A percentile compares a stretch with the other conserved stretches of the same genome.
Evolutionary conservation across 106 monocot species (phyloP).

Genomic region (Xerophyta viscosa): DNA sequence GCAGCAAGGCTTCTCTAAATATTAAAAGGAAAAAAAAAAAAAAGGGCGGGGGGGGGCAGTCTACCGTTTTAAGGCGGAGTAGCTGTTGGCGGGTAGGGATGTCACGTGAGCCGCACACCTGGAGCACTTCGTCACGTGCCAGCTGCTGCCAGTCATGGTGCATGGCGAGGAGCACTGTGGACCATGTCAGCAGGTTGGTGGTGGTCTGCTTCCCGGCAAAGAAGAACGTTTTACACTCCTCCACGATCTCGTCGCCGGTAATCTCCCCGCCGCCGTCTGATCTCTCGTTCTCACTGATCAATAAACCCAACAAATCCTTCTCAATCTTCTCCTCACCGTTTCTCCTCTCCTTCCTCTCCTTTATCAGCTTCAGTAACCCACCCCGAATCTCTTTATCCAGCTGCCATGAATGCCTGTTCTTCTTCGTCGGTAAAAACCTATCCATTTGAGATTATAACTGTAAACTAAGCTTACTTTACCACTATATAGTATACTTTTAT

Average conservation of each 20-base stretch:
- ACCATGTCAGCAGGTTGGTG: constrained; percentile 76
- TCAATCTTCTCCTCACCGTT: too few species aligned
- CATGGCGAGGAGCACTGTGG: constrained; percentile 71
- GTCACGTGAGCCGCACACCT: constrained; percentile 52
- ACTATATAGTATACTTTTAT: too few species aligned
- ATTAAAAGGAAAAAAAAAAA: too few species aligned
- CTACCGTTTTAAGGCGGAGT: constrained; percentile 70
- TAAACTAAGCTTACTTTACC: too few species aligned
- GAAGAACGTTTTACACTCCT: constrained; percentile 94
- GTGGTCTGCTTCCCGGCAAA: constrained; percentile 93
- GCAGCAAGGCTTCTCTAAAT: too few species aligned
- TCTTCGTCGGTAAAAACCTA: constrained; percentile 27
- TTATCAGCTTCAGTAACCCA: constrained; percentile 31
- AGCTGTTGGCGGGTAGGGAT: constrained; percentile 61
- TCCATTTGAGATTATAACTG: too few species aligned
- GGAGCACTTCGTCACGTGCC: constrained; percentile 64
- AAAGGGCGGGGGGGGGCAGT: too few species aligned
- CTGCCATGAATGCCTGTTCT: constrained; percentile 19
- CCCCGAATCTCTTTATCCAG: constrained; percentile 29
- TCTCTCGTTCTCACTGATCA: constrained; percentile 36
- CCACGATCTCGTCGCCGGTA: constrained; percentile 46
- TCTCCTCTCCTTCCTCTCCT: constrained; percentile 26
- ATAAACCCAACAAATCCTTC: constrained; percentile 53
- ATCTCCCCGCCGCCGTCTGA: neutral
- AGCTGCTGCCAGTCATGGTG: constrained; percentile 79